Base-by-base conservation (phyloP, 768 basidiomycete species). In the Phylloporus rhodoxanthus region DNA sequence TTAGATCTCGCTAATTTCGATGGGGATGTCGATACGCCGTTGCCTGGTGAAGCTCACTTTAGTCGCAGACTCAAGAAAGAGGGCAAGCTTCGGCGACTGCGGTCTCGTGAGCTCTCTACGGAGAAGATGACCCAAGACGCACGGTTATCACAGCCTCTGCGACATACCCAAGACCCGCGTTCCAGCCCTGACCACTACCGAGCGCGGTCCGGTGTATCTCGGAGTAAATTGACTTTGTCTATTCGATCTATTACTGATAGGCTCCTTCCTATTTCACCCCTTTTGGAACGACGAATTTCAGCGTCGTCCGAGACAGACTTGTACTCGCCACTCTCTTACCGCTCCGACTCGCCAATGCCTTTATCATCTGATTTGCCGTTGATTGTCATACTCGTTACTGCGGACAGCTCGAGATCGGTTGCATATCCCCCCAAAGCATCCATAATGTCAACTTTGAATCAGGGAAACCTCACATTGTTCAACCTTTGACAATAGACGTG, bases 1-100 rank as follows among this genome's bases (percentile, higher is more conserved):
- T 66, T 85, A 5, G 85, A 89, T 55, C 67, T 85, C 51, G 86
- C 86, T 5, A 84, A 87, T 58, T 91, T 87, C 59, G 85, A 89
- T 52, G 87, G 86, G 21, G 87, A 91, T 53, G 72, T 82, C 37
- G 80, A 85, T 51, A 68, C 75, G 13, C 67, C 71, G 14, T 64
- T 79, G 17, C 80, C 79, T 2, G 82, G 77, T 8, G 86, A 88
- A 56, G 69, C 61, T 8, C 64, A 68, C 51, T 68, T 90, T 21
- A 81, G 75, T 45, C 62, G 68, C 25, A 67, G 65, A 26, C 66
- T 90, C 28, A 75, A 73, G 62, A 79, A 79, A 60, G 79, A 82
- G 59, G 86, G 86, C 13, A 79, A 74, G 57, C 53, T 78, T n/a
- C 71, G 79, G 8, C 73, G 87, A 36, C 71, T 75, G 14, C 65